A percentile compares a stretch with the other conserved stretches of the same genome.
These are phyloP conservation scores for Peniophora sp. DNA, from an alignment of 1,284 basidiomycete genomes.

Conservation along the genomic window DNA sequence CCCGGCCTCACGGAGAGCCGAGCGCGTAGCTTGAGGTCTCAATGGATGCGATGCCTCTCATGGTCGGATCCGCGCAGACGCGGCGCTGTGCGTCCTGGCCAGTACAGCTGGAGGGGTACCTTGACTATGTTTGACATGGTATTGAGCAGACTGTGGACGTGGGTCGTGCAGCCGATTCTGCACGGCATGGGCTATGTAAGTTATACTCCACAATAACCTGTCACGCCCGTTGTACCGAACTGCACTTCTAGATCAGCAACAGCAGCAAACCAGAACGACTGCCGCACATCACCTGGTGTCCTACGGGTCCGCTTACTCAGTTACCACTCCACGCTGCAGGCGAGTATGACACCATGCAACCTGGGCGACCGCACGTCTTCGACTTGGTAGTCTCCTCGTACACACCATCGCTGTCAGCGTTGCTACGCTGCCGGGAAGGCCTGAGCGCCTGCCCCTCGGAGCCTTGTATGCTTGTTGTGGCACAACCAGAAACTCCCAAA, in stretches of 20 bases:
- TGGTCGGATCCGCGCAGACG: not conserved
- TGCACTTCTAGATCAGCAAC: not conserved
- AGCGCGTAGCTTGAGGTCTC: not conserved
- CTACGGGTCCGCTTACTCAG: conserved; percentile 11
- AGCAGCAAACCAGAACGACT: not conserved
- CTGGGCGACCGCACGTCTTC: not conserved
- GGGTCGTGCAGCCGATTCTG: not conserved
- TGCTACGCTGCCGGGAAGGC: conserved; percentile 1
- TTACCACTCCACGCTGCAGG: conserved; percentile 15
- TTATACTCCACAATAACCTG: not conserved
- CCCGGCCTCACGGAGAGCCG: conserved; percentile 14
- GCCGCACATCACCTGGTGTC: conserved; percentile 7
- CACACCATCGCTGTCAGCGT: conserved; percentile 9
- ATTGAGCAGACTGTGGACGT: not conserved
- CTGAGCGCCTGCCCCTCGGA: not conserved
- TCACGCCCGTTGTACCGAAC: not conserved
- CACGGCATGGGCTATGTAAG: not conserved
- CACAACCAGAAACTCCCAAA: not conserved
- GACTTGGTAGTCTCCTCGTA: conserved; percentile 12
- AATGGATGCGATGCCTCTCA: not conserved
- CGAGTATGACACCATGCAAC: not conserved
- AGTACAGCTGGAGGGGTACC: no score
- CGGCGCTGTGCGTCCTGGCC: not conserved
- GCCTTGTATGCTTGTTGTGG: not conserved
- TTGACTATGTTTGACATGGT: no score